Evolutionary conservation across 495 filamentous ascomycete species (phyloP), one percentile per base, ranked within the genome.

Genomic region (Darksidea phi): DNA sequence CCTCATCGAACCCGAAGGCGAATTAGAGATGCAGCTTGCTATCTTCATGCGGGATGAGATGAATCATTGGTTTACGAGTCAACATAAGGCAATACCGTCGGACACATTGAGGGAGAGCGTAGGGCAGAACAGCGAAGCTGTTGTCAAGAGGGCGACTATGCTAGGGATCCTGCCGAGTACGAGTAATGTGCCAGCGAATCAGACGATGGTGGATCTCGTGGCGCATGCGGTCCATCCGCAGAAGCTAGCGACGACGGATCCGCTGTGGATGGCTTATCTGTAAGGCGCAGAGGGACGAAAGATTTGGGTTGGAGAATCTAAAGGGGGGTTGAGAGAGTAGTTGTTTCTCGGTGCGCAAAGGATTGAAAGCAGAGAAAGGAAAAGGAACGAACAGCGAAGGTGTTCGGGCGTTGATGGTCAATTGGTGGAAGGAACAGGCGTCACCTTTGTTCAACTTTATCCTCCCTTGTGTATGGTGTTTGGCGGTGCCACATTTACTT

Each of bases 31-130:
- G 73, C 90, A 94, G 61, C 82, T 99, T 20, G 88, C 86, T 56
- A 82, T 99, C 63, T 97, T 96, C 70, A 92, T 99, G 54, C 82
- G 93, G 21, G 95, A 99, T 67, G 95, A 99, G 73, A 95, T 97
- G 85, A 91, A 91, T 68, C 96, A 92, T 75, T 97, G 94, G 94
- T 90, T 89, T 66, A 96, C 90, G 8, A 84, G 83, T 55, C 86
- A 88, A 54, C 89, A 95, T 70, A 84, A 90, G 24, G 74, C 75
- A n/a, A 66, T 65, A 13, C 80, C 76, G 2, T n/a, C 56, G 1
- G 56, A 61, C 8, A 85, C 88, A 72, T 77, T 99, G 47, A 82
- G 95, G 41, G 91, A 97, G 28, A 82, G 87, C 62, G 95, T 97
- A 15, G 87, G 91, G 75, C 78, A 79, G 28, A 99, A 97, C 74